Evolutionary conservation across 2,329 filamentous ascomycete species (phyloP), one percentile per base, ranked within the genome.

Genomic region (Nemania abortiva): DNA sequence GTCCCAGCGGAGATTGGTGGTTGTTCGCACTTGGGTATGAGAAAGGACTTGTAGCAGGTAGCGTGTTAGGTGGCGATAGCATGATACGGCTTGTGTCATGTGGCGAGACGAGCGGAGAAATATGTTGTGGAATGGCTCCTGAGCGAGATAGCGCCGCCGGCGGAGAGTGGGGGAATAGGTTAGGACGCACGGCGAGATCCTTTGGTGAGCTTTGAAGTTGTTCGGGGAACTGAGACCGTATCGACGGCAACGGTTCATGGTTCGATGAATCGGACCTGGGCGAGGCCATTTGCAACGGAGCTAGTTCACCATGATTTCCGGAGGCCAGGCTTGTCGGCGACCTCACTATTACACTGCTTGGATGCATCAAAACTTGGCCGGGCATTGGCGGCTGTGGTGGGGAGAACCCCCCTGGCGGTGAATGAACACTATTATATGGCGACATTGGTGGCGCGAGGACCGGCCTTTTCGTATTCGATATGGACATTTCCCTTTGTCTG

Each of bases 61-160:
- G 68, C 3, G 81, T 81, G 53, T 81, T 81, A n/a, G 76, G 74
- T 2, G 86, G 85, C 9, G 86, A 88, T 4, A 82, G 81, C 15
- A 86, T 79, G 45, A 82, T 82, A 67, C 79, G 77, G 67, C 82
- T 86, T 20, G 75, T 77, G 20, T 87, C 84, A 60, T 83, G 82
- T 18, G 86, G 84, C 3, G 86, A 88, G 15, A 84, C 80, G 1
- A 86, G 85, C 11, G 87, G 84, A 22, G 86, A 83, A 1, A 72
- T 72, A 75, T 85, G 80, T 34, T 74, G 77, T n/a, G 78, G 70
- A n/a, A 83, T 74, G 2, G 75, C 72, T 6, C 76, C 73, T 22
- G 82, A 72, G 5, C 75, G 78, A 2, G 78, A 74, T 31, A 74
- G 70, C 4, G 71, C 72, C 10, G 73, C 73, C 18, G 82, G 79